These are phyloP conservation scores for Globisporangium takayamanum DNA, from an alignment of 352 stramenopile genomes.

Conservation along the genomic window DNA sequence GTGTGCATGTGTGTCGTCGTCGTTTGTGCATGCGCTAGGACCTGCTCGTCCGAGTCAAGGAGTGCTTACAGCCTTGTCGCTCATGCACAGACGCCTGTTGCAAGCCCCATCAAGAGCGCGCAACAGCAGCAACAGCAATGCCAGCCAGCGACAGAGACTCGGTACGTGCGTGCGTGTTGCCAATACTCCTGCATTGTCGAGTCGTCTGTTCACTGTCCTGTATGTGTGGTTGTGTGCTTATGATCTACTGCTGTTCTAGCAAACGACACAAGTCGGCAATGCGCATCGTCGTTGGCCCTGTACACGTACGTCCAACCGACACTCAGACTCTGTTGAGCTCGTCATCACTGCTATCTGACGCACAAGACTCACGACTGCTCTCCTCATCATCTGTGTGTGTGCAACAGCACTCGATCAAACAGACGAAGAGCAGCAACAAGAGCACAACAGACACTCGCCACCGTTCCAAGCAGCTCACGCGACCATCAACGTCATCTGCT, in stretches of 20 bases:
- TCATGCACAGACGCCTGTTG: not conserved
- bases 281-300: slow-evolving; percentile 4
- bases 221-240: not conserved
- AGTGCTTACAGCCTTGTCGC: too few relatives aligned
- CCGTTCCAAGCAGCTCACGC: not conserved
- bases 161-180: not conserved
- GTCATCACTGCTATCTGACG: too few relatives aligned
- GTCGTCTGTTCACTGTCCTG: not conserved
- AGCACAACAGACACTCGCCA: not conserved
- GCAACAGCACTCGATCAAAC: slow-evolving; percentile 1
- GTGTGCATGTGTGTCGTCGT: not conserved
- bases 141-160: not conserved
- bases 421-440: not conserved
- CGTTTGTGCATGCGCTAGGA: not conserved
- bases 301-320: not conserved
- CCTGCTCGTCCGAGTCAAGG: too few relatives aligned
- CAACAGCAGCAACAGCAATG: not conserved
- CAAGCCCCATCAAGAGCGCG: slow-evolving; percentile 7
- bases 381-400: not conserved
- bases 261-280: slow-evolving; percentile 13
- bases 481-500: not conserved
- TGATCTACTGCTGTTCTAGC: not conserved
- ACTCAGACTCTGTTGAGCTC: not conserved
- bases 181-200: not conserved
- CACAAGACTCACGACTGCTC: not conserved